These are phyloP conservation scores for Daldinia vernicosa DNA, from an alignment of 495 filamentous ascomycete species.

Conservation along the genomic window DNA sequence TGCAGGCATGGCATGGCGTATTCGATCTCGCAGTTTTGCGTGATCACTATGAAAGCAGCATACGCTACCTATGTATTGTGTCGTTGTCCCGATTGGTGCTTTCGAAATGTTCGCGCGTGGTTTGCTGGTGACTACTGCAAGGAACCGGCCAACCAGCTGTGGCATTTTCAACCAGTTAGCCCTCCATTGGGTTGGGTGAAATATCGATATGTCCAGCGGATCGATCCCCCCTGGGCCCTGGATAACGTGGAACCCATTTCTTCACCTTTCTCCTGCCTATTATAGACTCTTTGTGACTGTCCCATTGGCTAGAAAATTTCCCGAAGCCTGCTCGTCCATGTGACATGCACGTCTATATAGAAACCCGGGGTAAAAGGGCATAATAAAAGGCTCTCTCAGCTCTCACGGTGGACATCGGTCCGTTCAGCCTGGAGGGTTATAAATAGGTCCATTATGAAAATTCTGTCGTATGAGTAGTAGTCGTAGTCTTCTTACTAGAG, in stretches of 20 bases:
- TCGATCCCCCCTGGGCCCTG: constrained; percentile 24
- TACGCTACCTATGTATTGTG: background rate
- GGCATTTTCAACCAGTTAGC: constrained; percentile 7
- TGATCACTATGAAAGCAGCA: constrained; percentile 17
- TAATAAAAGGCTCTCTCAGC: constrained; percentile 5
- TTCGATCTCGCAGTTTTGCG: constrained; percentile 40
- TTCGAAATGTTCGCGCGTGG: background rate
- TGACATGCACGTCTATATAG: constrained; percentile 21
- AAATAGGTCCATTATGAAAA: constrained; percentile 1
- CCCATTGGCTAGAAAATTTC: constrained; percentile 35
- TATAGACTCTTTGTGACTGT: constrained; percentile 19
- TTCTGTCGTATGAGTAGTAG: constrained; percentile 3
- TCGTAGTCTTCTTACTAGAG: background rate
- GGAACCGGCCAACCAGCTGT: constrained; percentile 21
- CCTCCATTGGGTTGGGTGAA: constrained; percentile 37
- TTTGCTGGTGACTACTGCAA: background rate
- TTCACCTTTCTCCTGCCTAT: constrained; percentile 21
- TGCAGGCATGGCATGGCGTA: constrained; percentile 26
- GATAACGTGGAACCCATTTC: constrained; percentile 28
- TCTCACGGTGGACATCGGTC: constrained; percentile 17
- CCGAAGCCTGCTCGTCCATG: constrained; percentile 27
- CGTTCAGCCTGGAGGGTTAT: constrained; percentile 32
- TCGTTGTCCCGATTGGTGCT: constrained; percentile 25
- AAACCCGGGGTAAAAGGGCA: constrained; percentile 37
- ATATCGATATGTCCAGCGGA: constrained; percentile 32